These are phyloP conservation scores for Lasiodiplodia sp. DNA, from an alignment of 2,329 filamentous ascomycete species.

Conservation along the genomic window DNA sequence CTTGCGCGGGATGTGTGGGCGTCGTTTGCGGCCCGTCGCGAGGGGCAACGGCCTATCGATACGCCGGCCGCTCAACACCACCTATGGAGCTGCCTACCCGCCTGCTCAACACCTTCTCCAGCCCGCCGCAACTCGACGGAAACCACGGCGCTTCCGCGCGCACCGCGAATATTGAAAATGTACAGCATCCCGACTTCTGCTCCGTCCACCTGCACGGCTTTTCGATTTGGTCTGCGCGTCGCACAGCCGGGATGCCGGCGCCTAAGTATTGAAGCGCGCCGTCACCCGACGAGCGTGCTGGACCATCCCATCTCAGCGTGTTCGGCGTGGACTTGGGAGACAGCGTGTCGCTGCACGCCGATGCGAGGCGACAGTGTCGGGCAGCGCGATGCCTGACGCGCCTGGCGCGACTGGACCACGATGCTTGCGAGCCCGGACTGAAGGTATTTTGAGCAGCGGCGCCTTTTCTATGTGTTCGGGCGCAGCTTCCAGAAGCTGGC, in stretches of 20 bases:
- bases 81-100: background rate
- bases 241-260: background rate
- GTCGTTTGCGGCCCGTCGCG: background rate
- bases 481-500: slow-evolving; percentile 19
- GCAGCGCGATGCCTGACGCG: background rate
- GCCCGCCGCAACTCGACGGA: background rate
- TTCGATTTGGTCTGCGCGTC: background rate
- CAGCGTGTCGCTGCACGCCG: slow-evolving; percentile 4
- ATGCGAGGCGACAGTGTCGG: background rate
- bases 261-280: slow-evolving; percentile 15
- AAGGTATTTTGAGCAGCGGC: background rate
- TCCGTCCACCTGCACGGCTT: background rate
- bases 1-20: background rate
- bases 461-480: slow-evolving; percentile 16
- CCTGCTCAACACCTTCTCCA: background rate
- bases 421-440: slow-evolving; percentile 1
- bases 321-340: background rate
- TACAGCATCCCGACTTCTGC: background rate
- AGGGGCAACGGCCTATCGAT: slow-evolving; percentile 25
- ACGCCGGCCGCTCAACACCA: background rate
- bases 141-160: background rate
- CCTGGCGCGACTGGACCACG: slow-evolving; percentile 6
- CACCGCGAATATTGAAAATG: background rate
- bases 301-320: background rate
- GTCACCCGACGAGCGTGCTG: slow-evolving; percentile 6